A percentile compares a stretch with the other conserved stretches of the same genome.
These are phyloP conservation scores for Gnomoniopsis sp. DNA, from an alignment of 2,329 filamentous ascomycete species.

Conservation along the genomic window DNA sequence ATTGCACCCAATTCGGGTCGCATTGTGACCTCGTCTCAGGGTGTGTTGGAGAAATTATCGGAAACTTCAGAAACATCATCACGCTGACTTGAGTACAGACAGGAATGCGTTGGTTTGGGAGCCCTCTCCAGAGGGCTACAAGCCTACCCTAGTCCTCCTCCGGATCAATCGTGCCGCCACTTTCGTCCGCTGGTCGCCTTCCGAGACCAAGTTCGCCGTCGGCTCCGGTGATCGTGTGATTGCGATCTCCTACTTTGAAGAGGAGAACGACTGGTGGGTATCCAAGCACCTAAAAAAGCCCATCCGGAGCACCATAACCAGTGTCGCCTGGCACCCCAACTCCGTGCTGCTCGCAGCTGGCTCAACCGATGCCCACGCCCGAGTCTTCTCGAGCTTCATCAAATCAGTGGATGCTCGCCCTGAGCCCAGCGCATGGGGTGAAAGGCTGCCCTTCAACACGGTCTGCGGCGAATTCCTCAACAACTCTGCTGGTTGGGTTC, in stretches of 20 bases:
- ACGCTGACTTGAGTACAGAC: conserved; percentile 51
- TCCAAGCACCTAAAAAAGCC: conserved; percentile 99
- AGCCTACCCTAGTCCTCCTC: conserved; percentile 92
- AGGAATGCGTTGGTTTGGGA: conserved; percentile 99
- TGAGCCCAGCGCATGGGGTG: conserved; percentile 86
- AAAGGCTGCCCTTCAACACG: conserved; percentile 94
- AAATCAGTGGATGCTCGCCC: conserved; percentile 89
- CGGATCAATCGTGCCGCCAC: conserved; percentile 96
- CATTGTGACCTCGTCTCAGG: conserved; percentile 97
- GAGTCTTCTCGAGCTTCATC: conserved; percentile 93
- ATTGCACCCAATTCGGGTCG: conserved; percentile 87
- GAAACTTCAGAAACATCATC: neutral
- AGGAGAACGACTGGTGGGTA: conserved; percentile 99
- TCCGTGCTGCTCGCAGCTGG: conserved; percentile 91
- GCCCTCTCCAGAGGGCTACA: conserved; percentile 86
- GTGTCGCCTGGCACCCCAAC: conserved; percentile 95
- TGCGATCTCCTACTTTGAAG: conserved; percentile 96
- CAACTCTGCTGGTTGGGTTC: conserved; percentile 95
- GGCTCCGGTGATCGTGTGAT: conserved; percentile 94
- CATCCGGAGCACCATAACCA: conserved; percentile 94
- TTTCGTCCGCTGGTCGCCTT: conserved; percentile 95
- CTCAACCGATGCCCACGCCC: conserved; percentile 93
- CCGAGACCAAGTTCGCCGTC: conserved; percentile 95
- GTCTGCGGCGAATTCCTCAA: conserved; percentile 96
- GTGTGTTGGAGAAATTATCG: conserved; percentile 40